Percentiles rank a stretch among this genome's conserved stretches.
These are phyloP conservation scores for Hyparrhenia diplandra DNA, from an alignment of 176 grass and related monocot species.

Conservation along the genomic window DNA sequence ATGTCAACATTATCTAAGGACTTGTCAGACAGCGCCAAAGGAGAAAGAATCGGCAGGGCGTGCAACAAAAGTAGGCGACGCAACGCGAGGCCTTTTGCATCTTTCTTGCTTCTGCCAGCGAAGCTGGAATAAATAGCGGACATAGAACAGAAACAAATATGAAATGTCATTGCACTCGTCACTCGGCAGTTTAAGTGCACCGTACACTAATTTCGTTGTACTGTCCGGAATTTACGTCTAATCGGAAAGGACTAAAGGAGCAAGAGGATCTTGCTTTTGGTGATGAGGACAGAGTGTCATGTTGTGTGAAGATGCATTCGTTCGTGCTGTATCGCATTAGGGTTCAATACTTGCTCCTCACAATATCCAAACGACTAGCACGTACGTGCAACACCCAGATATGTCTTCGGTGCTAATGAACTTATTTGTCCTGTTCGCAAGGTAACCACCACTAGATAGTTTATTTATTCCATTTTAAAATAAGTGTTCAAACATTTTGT, in stretches of 20 bases:
- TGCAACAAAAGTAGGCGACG: constrained; percentile 18
- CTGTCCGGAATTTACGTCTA: background rate
- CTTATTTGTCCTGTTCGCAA: too few relatives aligned
- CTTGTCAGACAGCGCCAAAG: constrained; percentile 33
- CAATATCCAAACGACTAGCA: constrained; percentile 1
- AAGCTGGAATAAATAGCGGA: background rate
- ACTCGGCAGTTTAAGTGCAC: background rate
- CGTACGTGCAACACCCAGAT: background rate
- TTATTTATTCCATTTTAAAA: too few relatives aligned
- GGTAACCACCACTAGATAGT: too few relatives aligned
- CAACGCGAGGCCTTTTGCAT: background rate
- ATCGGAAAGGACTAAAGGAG: constrained; percentile 1
- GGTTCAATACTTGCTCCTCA: background rate
- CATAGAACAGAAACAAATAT: background rate
- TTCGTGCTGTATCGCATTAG: constrained; percentile 33
- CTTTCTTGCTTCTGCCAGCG: constrained; percentile 17
- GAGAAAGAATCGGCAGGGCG: constrained; percentile 7
- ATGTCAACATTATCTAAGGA: constrained; percentile 14
- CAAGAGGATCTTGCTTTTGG: background rate
- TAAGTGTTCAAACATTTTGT: too few relatives aligned
- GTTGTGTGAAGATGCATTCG: constrained; percentile 25
- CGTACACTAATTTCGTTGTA: constrained; percentile 4
- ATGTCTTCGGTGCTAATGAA: too few relatives aligned
- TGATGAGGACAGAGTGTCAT: constrained; percentile 32
- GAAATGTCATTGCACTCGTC: background rate